phyloP scores from a whole-genome alignment of 164 flowering plant genomes.

The Macadamia integrifolia region DNA sequence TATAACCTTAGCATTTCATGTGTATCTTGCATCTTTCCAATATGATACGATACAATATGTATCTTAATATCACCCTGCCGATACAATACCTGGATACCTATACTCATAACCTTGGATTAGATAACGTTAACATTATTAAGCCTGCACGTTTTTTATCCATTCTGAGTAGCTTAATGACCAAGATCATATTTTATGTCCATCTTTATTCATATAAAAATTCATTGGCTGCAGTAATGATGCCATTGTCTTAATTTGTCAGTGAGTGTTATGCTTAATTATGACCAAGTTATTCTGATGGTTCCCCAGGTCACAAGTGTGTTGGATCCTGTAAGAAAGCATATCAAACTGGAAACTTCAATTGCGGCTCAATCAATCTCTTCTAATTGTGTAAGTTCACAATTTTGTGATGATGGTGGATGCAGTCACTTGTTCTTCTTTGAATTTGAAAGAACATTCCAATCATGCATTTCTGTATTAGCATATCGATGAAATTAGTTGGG shows the following conservation, averaged over 20 bases:
- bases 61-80: too few relatives aligned
- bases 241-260: background rate
- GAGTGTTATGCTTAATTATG: background rate
- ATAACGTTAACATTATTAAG: background rate
- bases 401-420: background rate
- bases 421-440: background rate
- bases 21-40: too few relatives aligned
- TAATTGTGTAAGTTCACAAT: constrained; percentile 7
- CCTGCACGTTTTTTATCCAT: background rate
- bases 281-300: constrained; percentile 13
- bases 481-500: too few relatives aligned
- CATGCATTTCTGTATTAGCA: too few relatives aligned
- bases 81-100: too few relatives aligned
- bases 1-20: too few relatives aligned
- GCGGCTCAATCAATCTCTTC: constrained; percentile 5
- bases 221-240: background rate
- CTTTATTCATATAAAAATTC: too few relatives aligned
- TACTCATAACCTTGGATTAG: too few relatives aligned
- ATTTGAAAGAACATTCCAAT: too few relatives aligned
- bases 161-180: background rate
- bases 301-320: constrained; percentile 2
- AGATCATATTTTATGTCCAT: too few relatives aligned
- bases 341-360: constrained; percentile 12
- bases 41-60: too few relatives aligned
- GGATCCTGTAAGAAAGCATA: constrained; percentile 15